phyloP scores from a whole-genome alignment of 129 eudicot genomes.

The Centella asiatica region DNA sequence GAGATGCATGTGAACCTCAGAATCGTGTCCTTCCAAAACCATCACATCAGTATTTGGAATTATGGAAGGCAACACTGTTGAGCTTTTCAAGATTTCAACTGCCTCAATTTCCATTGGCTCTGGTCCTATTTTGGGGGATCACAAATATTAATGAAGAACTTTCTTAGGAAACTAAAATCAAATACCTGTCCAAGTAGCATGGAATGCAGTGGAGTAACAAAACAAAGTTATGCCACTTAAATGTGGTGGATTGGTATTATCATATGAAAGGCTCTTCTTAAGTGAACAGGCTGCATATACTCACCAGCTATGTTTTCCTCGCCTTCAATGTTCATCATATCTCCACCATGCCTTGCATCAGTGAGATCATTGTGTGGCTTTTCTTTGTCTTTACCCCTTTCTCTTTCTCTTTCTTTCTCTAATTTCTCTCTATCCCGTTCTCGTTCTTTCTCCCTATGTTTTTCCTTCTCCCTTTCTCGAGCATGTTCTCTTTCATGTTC shows the following conservation, averaged over 20 bases:
- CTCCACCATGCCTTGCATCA: constrained; percentile 39
- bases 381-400: constrained; percentile 63
- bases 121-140: constrained; percentile 35
- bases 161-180: background rate
- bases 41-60: constrained; percentile 64
- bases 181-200: no score
- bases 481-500: constrained; percentile 25
- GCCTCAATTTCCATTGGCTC: constrained; percentile 90
- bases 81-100: constrained; percentile 51
- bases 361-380: constrained; percentile 43
- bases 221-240: no score
- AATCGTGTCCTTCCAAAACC: constrained; percentile 73
- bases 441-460: constrained; percentile 47
- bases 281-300: background rate
- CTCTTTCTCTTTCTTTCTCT: constrained; percentile 45
- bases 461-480: constrained; percentile 33
- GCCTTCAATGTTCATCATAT: constrained; percentile 27
- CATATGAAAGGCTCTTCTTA: no score
- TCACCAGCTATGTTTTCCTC: constrained; percentile 46
- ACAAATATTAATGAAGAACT: background rate
- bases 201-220: no score
- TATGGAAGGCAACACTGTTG: constrained; percentile 41
- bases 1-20: constrained; percentile 56
- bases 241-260: background rate
- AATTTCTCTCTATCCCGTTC: constrained; percentile 37